Evolutionary conservation across 176 grass and related monocot species (phyloP).

Genomic region (Eragrostis curvula): DNA sequence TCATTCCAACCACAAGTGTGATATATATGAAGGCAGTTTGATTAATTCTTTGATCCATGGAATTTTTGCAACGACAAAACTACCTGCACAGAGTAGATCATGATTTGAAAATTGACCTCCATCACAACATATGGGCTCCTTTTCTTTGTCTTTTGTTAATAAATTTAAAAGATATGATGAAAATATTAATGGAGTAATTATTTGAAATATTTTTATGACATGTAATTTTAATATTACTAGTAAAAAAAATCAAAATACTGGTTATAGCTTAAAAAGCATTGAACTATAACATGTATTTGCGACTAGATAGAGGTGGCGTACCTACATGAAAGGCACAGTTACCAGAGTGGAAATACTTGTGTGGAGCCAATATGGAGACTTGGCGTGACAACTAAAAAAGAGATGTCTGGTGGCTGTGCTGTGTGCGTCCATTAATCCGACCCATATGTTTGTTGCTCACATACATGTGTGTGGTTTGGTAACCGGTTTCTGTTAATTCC

Average conservation of each 20-base stretch:
- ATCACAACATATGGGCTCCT: neutral
- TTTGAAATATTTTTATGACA: neutral
- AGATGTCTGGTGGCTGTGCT: neutral
- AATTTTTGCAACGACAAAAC: neutral
- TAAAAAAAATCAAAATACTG: neutral
- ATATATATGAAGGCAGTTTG: too few species aligned
- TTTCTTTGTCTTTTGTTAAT: too few species aligned
- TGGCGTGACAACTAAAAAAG: constrained; percentile 34
- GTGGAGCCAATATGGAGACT: constrained; percentile 26
- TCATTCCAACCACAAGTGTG: neutral
- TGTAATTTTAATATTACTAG: neutral
- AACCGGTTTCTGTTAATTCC: neutral
- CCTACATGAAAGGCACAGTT: neutral
- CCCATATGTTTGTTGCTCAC: constrained; percentile 12
- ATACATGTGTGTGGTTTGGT: constrained; percentile 23
- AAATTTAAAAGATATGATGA: too few species aligned
- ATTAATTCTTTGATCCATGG: neutral
- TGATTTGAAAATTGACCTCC: neutral
- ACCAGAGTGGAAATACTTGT: neutral
- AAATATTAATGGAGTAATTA: neutral
- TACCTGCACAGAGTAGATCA: neutral
- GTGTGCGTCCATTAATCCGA: neutral
- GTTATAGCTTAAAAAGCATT: neutral
- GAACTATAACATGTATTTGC: neutral
- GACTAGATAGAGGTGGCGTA: too few species aligned